Evolutionary conservation across 148 eudicot species (phyloP).

Genomic region (Chenopodium album): DNA sequence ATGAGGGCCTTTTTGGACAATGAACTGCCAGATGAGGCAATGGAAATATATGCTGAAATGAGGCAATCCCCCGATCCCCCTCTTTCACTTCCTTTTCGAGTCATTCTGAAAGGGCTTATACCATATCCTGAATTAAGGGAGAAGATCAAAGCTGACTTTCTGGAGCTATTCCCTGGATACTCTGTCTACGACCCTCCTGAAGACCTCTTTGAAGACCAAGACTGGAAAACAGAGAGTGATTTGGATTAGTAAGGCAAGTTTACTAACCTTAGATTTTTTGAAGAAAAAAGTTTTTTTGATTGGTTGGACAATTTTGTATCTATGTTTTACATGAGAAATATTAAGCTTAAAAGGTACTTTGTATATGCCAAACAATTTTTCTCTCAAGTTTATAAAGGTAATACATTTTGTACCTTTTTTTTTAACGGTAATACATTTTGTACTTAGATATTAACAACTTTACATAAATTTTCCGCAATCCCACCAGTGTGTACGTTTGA

Average conservation of each 20-base stretch:
- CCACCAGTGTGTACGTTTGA: background rate
- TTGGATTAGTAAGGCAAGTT: constrained; percentile 35
- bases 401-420: background rate
- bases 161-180: constrained; percentile 85
- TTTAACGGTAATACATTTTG: background rate
- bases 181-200: constrained; percentile 81
- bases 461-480: background rate
- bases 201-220: constrained; percentile 62
- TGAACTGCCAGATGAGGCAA: constrained; percentile 71
- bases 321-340: no score
- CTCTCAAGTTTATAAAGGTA: background rate
- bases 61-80: constrained; percentile 84
- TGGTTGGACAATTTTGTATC: background rate
- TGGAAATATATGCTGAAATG: constrained; percentile 88
- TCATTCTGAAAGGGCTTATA: constrained; percentile 83
- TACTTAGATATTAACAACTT: background rate
- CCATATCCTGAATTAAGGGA: constrained; percentile 91
- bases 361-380: background rate
- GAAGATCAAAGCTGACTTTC: constrained; percentile 78
- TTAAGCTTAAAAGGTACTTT: background rate
- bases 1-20: constrained; percentile 76
- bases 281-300: no score
- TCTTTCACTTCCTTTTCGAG: constrained; percentile 80
- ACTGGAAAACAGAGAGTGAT: constrained; percentile 48
- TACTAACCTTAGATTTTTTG: background rate